These are phyloP conservation scores for Cairneyella variabilis DNA, from an alignment of 495 filamentous ascomycete genomes.

Conservation along the genomic window DNA sequence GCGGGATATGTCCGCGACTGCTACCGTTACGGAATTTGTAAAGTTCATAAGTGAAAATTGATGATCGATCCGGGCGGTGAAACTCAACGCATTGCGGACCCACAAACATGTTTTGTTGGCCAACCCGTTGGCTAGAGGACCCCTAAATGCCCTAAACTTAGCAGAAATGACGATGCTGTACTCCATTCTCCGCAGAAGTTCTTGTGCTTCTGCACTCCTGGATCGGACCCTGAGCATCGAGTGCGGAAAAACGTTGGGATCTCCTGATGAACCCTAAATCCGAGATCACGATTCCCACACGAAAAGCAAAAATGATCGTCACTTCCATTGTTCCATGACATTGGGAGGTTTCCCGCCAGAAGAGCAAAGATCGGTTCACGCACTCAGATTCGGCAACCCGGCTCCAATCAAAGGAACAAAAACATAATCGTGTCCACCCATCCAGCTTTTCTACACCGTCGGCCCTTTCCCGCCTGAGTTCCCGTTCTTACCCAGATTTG, in stretches of 20 bases:
- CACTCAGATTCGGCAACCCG: background rate
- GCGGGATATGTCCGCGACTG: background rate
- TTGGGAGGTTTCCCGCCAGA: too few relatives aligned
- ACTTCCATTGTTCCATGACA: too few relatives aligned
- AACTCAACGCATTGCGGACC: too few relatives aligned
- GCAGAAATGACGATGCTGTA: too few relatives aligned
- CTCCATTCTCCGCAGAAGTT: too few relatives aligned
- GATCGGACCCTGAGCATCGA: too few relatives aligned
- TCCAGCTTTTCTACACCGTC: background rate
- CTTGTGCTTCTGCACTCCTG: too few relatives aligned
- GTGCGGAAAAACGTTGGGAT: too few relatives aligned
- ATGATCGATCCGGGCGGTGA: too few relatives aligned
- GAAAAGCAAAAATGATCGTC: background rate
- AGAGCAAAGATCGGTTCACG: background rate
- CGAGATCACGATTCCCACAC: background rate
- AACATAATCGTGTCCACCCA: background rate
- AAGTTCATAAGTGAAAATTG: background rate
- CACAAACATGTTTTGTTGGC: too few relatives aligned
- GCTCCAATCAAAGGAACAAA: background rate
- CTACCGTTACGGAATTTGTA: background rate
- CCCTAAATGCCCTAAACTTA: too few relatives aligned
- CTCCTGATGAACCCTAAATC: background rate
- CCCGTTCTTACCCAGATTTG: background rate
- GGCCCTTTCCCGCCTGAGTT: background rate
- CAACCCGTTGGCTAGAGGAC: background rate